Percentiles rank a stretch among this genome's conserved stretches.
phyloP scores from a whole-genome alignment of 306 rosid genomes.

The Trifolium fragiferum region DNA sequence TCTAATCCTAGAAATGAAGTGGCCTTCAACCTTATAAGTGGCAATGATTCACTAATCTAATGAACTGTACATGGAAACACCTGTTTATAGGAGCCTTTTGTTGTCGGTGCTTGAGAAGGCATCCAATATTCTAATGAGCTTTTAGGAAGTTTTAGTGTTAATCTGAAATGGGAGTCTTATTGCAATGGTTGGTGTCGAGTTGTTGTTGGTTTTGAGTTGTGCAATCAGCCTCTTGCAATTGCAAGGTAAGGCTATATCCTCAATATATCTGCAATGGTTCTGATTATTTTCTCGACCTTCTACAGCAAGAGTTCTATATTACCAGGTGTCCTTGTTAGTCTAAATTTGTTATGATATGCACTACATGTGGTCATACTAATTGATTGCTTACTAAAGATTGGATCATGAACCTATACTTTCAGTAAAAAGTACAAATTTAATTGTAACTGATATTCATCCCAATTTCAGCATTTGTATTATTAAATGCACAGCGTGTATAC shows the following conservation, averaged over 20 bases:
- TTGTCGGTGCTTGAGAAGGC: neutral
- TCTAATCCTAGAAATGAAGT: constrained; percentile 17
- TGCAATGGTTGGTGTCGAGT: neutral
- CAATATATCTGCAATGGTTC: neutral
- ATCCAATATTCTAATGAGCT: neutral
- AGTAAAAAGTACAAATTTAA: neutral
- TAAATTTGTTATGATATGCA: constrained; percentile 5
- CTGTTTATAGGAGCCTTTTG: neutral
- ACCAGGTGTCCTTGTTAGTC: neutral
- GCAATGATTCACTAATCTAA: constrained; percentile 6
- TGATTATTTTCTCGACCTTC: neutral
- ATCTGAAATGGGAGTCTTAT: neutral
- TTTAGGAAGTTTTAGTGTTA: constrained; percentile 1
- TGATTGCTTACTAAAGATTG: constrained; percentile 23
- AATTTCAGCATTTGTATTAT: neutral
- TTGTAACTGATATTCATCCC: constrained; percentile 1
- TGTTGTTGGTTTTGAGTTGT: neutral
- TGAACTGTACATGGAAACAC: neutral
- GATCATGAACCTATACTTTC: neutral
- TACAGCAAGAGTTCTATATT: neutral
- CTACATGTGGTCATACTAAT: constrained; percentile 20
- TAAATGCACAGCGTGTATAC: neutral
- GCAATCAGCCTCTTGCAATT: neutral
- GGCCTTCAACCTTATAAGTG: neutral
- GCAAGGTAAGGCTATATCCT: neutral